phyloP scores from a whole-genome alignment of 495 filamentous ascomycete genomes.

The Lepraria neglecta region DNA sequence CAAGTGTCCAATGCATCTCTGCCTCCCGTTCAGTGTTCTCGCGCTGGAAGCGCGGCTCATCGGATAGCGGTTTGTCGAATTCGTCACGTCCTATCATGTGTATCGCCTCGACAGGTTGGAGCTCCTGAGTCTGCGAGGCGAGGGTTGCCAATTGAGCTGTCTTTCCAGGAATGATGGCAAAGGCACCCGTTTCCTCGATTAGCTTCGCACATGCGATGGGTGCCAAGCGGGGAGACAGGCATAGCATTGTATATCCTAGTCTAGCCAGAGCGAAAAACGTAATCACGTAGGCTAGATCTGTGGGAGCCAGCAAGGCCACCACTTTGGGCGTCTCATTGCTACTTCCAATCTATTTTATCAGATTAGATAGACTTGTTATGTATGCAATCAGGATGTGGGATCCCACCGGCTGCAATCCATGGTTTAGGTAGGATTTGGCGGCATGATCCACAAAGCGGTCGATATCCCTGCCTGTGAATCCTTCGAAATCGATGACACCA shows the following conservation, averaged over 20 bases:
- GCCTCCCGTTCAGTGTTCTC: constrained; percentile 29
- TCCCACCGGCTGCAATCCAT: constrained; percentile 32
- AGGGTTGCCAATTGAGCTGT: constrained; percentile 3
- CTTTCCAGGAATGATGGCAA: constrained; percentile 2
- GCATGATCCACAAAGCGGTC: constrained; percentile 49
- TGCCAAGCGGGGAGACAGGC: constrained; percentile 53
- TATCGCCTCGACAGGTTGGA: background rate
- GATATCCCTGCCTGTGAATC: constrained; percentile 48
- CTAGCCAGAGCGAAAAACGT: constrained; percentile 53
- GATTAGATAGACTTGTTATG: background rate
- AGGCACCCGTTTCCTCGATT: constrained; percentile 35
- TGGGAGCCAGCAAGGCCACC: constrained; percentile 50
- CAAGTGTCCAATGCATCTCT: constrained; percentile 33
- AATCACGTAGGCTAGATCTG: constrained; percentile 51
- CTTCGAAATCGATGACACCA: constrained; percentile 39
- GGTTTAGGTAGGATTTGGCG: constrained; percentile 34
- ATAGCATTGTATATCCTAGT: constrained; percentile 52
- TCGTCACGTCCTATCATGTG: background rate
- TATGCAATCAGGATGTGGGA: background rate
- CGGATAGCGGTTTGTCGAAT: constrained; percentile 4
- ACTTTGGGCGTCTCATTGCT: constrained; percentile 28
- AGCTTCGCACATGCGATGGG: constrained; percentile 47
- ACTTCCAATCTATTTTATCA: background rate
- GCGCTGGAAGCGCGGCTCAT: constrained; percentile 9
- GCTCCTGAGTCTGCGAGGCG: background rate